Conservation (phyloP, 208 protist genomes). For the Novymonas esmeraldas region DNA sequence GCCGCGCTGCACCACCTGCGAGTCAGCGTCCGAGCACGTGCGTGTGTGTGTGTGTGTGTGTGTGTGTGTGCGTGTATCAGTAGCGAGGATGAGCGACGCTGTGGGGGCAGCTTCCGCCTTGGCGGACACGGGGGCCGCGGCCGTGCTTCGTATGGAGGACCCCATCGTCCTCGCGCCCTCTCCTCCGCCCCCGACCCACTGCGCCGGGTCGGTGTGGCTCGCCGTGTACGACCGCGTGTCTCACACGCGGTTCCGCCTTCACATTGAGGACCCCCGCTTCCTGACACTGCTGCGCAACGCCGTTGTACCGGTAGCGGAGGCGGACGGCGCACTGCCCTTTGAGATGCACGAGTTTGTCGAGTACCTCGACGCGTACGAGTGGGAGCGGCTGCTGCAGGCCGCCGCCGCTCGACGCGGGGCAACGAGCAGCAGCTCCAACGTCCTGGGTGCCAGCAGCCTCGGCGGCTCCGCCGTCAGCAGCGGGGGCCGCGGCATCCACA, state of each 20-base stretch:
- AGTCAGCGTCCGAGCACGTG: too few relatives aligned
- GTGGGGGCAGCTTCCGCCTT: neutral
- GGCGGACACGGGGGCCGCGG: neutral
- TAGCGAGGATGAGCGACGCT: neutral
- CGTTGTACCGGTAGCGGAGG: slow-evolving; percentile 20
- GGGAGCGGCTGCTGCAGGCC: slow-evolving; percentile 16
- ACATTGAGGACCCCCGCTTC: slow-evolving; percentile 28
- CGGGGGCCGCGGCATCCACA: neutral
- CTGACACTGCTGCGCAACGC: slow-evolving; percentile 17
- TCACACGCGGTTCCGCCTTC: slow-evolving; percentile 21
- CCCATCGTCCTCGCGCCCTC: too few relatives aligned
- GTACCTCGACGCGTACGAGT: slow-evolving; percentile 29
- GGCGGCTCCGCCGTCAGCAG: slow-evolving; percentile 11
- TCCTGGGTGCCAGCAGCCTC: slow-evolving; percentile 11
- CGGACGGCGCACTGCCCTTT: slow-evolving; percentile 26
- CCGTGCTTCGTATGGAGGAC: neutral
- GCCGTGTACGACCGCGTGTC: slow-evolving; percentile 27
- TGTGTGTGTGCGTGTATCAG: too few relatives aligned
- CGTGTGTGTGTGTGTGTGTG: too few relatives aligned
- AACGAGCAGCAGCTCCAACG: slow-evolving; percentile 23
- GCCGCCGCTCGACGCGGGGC: slow-evolving; percentile 10
- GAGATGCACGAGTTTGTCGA: slow-evolving; percentile 34
- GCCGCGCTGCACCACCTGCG: too few relatives aligned
- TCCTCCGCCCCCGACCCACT: neutral
- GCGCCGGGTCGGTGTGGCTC: slow-evolving; percentile 18